phyloP scores from a whole-genome alignment of 371 early-diverging fungal genomes.

The Lichtheimia ornata region DNA sequence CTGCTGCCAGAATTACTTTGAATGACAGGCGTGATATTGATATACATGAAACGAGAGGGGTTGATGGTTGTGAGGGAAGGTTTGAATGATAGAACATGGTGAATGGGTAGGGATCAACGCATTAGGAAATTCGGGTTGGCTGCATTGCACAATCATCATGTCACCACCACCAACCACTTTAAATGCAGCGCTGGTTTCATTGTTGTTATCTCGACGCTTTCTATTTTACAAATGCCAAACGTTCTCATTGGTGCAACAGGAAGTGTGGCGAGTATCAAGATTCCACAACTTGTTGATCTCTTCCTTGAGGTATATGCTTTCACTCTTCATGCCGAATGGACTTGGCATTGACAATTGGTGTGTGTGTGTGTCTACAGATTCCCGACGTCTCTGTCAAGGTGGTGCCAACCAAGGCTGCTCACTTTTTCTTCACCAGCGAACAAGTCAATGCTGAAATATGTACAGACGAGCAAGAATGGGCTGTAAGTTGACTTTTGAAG shows the following conservation, averaged over 20 bases:
- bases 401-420: conserved; percentile 72
- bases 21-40: no score
- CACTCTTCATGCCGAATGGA: not conserved
- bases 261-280: conserved; percentile 88
- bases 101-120: no score
- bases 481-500: conserved; percentile 42
- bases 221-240: conserved; percentile 18
- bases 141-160: no score
- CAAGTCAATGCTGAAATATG: conserved; percentile 54
- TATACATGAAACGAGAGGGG: no score
- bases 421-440: conserved; percentile 76
- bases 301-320: conserved; percentile 42
- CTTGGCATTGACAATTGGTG: conserved; percentile 6
- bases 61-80: no score
- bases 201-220: no score
- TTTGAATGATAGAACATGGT: no score
- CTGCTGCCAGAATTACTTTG: no score
- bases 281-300: conserved; percentile 67
- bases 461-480: conserved; percentile 91
- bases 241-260: conserved; percentile 88
- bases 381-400: conserved; percentile 67
- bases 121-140: no score
- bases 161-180: no score
- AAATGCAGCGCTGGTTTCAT: no score
- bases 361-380: conserved; percentile 7